Evolutionary conservation across 352 stramenopile species (phyloP).

Genomic region (Globisporangium yorkense): DNA sequence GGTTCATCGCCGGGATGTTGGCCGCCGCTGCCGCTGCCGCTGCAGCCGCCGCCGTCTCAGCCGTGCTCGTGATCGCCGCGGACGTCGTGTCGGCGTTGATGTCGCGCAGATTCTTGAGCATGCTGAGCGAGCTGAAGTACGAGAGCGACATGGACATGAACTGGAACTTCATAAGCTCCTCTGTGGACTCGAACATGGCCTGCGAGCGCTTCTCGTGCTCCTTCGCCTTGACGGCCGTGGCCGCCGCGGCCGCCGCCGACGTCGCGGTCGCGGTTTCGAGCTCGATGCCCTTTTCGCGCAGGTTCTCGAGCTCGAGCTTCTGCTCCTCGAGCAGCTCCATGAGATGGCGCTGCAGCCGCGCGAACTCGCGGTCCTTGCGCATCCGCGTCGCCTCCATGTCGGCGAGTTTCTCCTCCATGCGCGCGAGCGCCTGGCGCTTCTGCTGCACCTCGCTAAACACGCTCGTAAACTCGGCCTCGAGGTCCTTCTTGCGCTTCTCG

Average conservation of each 20-base stretch:
- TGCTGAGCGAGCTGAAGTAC: conserved; percentile 94
- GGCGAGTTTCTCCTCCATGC: conserved; percentile 80
- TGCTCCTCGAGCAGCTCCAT: conserved; percentile 94
- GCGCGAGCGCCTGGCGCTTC: conserved; percentile 77
- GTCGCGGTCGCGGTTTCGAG: conserved; percentile 89
- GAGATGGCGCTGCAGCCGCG: conserved; percentile 87
- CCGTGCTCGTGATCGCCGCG: conserved; percentile 79
- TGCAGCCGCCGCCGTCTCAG: conserved; percentile 83
- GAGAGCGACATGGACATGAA: conserved; percentile 95
- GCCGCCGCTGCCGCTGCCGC: conserved; percentile 82
- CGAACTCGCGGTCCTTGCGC: conserved; percentile 92
- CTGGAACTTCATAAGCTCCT: conserved; percentile 96
- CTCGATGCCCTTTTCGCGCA: conserved; percentile 89
- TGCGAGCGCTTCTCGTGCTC: conserved; percentile 88
- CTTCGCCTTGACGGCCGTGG: conserved; percentile 86
- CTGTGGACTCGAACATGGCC: conserved; percentile 91
- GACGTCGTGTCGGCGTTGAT: conserved; percentile 92
- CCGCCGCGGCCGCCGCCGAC: conserved; percentile 85
- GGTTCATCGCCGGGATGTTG: conserved; percentile 81
- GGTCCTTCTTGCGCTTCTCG: conserved; percentile 88
- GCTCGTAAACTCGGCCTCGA: conserved; percentile 89
- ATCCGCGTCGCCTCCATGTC: conserved; percentile 92
- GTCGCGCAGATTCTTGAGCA: conserved; percentile 91
- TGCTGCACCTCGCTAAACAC: conserved; percentile 88
- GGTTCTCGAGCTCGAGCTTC: conserved; percentile 88